These are phyloP conservation scores for Ascochyta pisi DNA, from an alignment of 2,329 filamentous ascomycete species.

Conservation along the genomic window DNA sequence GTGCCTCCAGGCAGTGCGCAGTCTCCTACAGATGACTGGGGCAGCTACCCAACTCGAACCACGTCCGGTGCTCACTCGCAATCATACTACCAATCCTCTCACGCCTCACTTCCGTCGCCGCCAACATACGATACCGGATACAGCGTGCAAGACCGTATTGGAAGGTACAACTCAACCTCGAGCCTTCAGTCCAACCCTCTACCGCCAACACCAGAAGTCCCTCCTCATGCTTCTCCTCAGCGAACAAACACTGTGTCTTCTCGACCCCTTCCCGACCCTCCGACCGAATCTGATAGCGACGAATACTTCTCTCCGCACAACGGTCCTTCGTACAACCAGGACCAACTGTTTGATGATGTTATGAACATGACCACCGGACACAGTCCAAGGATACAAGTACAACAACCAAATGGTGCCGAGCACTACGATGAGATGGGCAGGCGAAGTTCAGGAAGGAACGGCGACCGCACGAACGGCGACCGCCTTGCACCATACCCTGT, in stretches of 20 bases:
- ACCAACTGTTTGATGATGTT: slow-evolving; percentile 65
- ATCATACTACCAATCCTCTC: slow-evolving; percentile 39
- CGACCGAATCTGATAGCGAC: slow-evolving; percentile 57
- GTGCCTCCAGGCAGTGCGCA: slow-evolving; percentile 44
- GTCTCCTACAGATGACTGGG: slow-evolving; percentile 45
- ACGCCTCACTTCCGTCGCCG: slow-evolving; percentile 46
- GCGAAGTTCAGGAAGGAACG: slow-evolving; percentile 38
- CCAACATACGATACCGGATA: slow-evolving; percentile 42
- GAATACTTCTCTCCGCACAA: slow-evolving; percentile 50
- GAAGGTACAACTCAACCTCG: slow-evolving; percentile 41
- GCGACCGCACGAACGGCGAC: slow-evolving; percentile 56
- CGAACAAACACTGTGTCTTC: slow-evolving; percentile 61
- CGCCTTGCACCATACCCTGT: slow-evolving; percentile 50
- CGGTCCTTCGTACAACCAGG: slow-evolving; percentile 51
- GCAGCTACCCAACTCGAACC: slow-evolving; percentile 39
- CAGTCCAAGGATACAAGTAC: slow-evolving; percentile 41
- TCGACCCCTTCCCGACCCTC: slow-evolving; percentile 67
- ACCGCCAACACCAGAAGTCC: slow-evolving; percentile 59
- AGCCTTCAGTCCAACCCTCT: slow-evolving; percentile 48
- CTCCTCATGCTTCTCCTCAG: slow-evolving; percentile 57
- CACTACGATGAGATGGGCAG: slow-evolving; percentile 36
- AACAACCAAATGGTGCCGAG: slow-evolving; percentile 41
- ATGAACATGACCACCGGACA: slow-evolving; percentile 55
- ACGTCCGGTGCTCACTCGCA: slow-evolving; percentile 39
- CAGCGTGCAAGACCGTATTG: slow-evolving; percentile 33